A percentile compares a stretch with the other conserved stretches of the same genome.
phyloP scores from a whole-genome alignment of 306 rosid genomes.

The Herpetospermum pedunculosum region DNA sequence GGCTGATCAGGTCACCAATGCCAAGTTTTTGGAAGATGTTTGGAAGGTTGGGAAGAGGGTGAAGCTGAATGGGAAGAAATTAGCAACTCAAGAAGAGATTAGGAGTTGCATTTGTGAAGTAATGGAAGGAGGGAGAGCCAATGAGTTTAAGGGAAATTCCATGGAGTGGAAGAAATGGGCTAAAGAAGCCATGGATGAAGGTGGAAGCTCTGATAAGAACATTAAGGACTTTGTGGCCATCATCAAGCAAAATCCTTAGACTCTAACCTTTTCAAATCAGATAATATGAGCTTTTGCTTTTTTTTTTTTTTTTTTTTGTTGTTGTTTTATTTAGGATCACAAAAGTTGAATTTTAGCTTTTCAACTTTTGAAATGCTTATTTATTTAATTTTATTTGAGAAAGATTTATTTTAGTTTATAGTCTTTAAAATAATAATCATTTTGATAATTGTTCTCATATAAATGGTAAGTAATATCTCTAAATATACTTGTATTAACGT shows the following conservation, averaged over 20 bases:
- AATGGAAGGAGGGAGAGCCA: slow-evolving; percentile 10
- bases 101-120: background rate
- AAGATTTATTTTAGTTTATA: too few relatives aligned
- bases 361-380: too few relatives aligned
- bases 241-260: background rate
- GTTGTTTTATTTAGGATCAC: too few relatives aligned
- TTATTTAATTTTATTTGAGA: too few relatives aligned
- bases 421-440: too few relatives aligned
- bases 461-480: too few relatives aligned
- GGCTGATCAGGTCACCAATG: slow-evolving; percentile 14
- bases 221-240: slow-evolving; percentile 9
- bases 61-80: background rate
- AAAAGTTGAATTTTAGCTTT: too few relatives aligned
- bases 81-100: slow-evolving; percentile 6
- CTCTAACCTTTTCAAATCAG: too few relatives aligned
- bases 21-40: slow-evolving; percentile 5
- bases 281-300: too few relatives aligned
- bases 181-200: slow-evolving; percentile 3
- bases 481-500: too few relatives aligned
- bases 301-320: too few relatives aligned
- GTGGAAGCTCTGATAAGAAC: slow-evolving; percentile 12
- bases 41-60: slow-evolving; percentile 13
- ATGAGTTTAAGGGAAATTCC: slow-evolving; percentile 6
- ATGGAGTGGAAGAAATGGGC: slow-evolving; percentile 9
- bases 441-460: too few relatives aligned